phyloP scores from a whole-genome alignment of 2,329 filamentous ascomycete species.

The Penicillium digitatum region DNA sequence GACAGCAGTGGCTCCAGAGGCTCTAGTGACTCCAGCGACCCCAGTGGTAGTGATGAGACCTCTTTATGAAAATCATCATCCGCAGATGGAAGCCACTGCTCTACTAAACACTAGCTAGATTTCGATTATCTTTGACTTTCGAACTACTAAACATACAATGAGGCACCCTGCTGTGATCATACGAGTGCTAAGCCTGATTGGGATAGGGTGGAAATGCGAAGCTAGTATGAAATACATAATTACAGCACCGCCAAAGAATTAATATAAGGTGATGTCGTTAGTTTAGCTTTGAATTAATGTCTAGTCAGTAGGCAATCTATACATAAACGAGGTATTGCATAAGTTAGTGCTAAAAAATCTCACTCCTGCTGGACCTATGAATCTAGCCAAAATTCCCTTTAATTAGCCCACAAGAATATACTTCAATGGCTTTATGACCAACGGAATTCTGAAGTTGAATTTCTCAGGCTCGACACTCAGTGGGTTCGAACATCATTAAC shows the following conservation, averaged over 20 bases:
- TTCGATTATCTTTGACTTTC: not conserved
- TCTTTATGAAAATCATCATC: not conserved
- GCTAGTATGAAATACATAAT: constrained; percentile 5
- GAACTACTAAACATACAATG: constrained; percentile 4
- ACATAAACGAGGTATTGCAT: constrained; percentile 8
- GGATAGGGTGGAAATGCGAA: constrained; percentile 7
- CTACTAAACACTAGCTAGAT: constrained; percentile 3
- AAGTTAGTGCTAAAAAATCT: constrained; percentile 4
- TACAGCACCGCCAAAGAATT: not conserved
- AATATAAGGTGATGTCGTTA: not conserved
- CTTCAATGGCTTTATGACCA: constrained; percentile 10
- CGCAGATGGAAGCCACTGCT: not conserved
- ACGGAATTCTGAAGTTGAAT: constrained; percentile 4
- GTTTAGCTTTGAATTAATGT: not conserved
- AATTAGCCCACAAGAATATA: constrained; percentile 3
- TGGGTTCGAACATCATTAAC: not conserved
- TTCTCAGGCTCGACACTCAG: not conserved
- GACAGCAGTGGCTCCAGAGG: not conserved
- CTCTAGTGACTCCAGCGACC: not conserved
- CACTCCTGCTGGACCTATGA: not conserved
- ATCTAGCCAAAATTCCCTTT: constrained; percentile 3
- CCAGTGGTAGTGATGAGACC: not conserved
- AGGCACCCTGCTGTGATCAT: not conserved
- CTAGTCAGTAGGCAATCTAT: not conserved
- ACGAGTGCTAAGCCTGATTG: constrained; percentile 6